Evolutionary conservation across 495 filamentous ascomycete species (phyloP), one percentile per base, ranked within the genome.

Genomic region (Sabuloglossum arenarium): DNA sequence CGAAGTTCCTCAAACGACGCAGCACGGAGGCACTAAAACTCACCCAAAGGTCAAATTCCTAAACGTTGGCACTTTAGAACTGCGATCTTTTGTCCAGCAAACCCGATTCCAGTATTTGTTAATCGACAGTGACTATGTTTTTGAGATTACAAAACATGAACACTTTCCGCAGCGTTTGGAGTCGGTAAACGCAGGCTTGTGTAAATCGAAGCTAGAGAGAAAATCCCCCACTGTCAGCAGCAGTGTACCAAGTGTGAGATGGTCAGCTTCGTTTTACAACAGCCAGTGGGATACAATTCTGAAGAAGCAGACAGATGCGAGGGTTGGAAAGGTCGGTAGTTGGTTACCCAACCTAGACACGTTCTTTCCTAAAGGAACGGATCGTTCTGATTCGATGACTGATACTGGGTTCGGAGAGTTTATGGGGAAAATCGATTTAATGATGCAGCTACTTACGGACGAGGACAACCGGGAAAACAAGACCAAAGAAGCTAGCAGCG

Each of bases 91-190:
- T 19, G 12, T 29, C 5, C 47, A 51, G 24, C 47, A 51, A 19
- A 51, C 6, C 47, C 1, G 28, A 29, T 51, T 51, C 25, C 47
- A 51, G 25, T 79, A 74, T 52, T 64, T 62, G 9, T 62, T 79
- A 42, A 71, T 68, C 51, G 59, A 57, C 1, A 75, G 74, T 0
- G 67, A 69, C 0, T 79, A 77, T 54, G 67, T 76, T 4, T 62
- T 82, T 3, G 75, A 83, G 57, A 65, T 83, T 23, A 66, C 74
- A 16, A 66, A 79, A 6, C 77, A 77, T 58, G 77, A 77, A 12
- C 19, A 43, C 39, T 21, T 23, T n/a, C 6, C 39, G 21, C 39
- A 43, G 39, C 6, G n/a, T 23, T n/a, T 39, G 34, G 34, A 39
- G 6, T 12, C 14, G 8, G 14, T 39, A 2, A 39, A 9, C 16